A percentile compares a stretch with the other conserved stretches of the same genome.
These are phyloP conservation scores for Sporothrix schenckii DNA, from an alignment of 2,329 filamentous ascomycete genomes.

Conservation along the genomic window DNA sequence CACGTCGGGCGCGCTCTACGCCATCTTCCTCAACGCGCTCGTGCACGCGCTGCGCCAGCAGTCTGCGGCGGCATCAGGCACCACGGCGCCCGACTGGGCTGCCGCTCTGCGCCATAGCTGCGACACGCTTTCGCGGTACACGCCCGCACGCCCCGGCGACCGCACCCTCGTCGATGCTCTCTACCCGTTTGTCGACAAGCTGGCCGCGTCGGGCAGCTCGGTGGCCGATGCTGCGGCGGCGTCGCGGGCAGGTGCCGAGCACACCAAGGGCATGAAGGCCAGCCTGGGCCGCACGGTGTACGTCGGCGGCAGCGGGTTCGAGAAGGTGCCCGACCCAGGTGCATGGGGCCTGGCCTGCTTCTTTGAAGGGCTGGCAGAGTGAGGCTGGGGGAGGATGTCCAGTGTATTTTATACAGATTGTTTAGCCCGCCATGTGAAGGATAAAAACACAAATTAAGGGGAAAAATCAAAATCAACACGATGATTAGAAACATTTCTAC, in stretches of 20 bases:
- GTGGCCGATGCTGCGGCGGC: slow-evolving; percentile 74
- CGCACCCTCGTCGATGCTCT: slow-evolving; percentile 89
- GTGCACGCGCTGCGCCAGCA: slow-evolving; percentile 61
- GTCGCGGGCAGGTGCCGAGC: slow-evolving; percentile 73
- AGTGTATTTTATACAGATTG: background rate
- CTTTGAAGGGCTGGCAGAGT: slow-evolving; percentile 72
- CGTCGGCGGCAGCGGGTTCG: slow-evolving; percentile 73
- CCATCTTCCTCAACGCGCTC: slow-evolving; percentile 88
- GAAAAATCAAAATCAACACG: background rate
- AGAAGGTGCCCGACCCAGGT: slow-evolving; percentile 67
- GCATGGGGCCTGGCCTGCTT: slow-evolving; percentile 75
- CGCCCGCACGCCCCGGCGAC: slow-evolving; percentile 85
- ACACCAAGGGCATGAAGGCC: slow-evolving; percentile 89
- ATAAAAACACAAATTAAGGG: too few species aligned
- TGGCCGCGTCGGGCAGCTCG: slow-evolving; percentile 62
- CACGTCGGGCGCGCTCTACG: slow-evolving; percentile 64
- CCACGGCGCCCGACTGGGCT: slow-evolving; percentile 53
- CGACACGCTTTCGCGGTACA: slow-evolving; percentile 76
- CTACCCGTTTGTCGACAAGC: slow-evolving; percentile 78
- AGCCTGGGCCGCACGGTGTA: slow-evolving; percentile 84
- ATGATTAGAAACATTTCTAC: background rate
- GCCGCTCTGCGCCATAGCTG: slow-evolving; percentile 72
- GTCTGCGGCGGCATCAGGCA: slow-evolving; percentile 41
- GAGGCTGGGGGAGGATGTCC: slow-evolving; percentile 37
- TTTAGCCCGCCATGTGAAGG: background rate